Base-by-base conservation (phyloP, 352 stramenopile genomes). In the Globisporangium acanthophoron region DNA sequence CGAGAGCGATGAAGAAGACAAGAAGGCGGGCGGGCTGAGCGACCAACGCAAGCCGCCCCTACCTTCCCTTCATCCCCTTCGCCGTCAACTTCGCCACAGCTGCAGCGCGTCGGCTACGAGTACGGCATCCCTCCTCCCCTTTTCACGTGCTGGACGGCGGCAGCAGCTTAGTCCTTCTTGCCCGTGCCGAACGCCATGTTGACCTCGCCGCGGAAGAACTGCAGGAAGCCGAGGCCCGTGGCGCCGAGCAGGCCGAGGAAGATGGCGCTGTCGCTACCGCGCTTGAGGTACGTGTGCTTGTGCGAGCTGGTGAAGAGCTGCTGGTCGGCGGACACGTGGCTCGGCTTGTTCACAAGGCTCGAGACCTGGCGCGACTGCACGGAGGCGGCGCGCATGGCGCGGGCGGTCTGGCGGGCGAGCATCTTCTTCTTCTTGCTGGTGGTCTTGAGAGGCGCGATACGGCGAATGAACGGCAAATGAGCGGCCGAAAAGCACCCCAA, bases 271-370 rank as follows among this genome's bases (percentile, higher is more conserved):
- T 91, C 81, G 55, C 67, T 85, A 49, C 66, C 40, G 66, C 78
- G 77, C 75, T 87, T 87, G 58, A 76, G 51, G 76, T 88, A 87
- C 50, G 80, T 90, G 45, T 70, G 73, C 59, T 73, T 66, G 66
- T 85, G 73, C 64, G 75, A 69, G 27, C 67, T 75, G 37, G 58
- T 66, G 67, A 91, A 91, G 40, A 91, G 72, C 68, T 87, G 75
- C 71, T 89, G 81, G 69, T 85, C 76, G 51, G 68, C 63, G 0
- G 52, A 29, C 31, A 91, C 70, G 61, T 78, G 67, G 72, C 67
- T 89, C 58, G 80, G 65, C 73, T 87, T 85, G 72, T 88, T 81
- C 49, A 91, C 65, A 50, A 91, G 77, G 69, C 54, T 54, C 7
- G 80, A 84, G 65, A 86, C 71, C 45, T 67, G 56, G 65, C 78